Evolutionary conservation across 495 filamentous ascomycete species (phyloP).

Genomic region (Hypoxylon fragiforme): DNA sequence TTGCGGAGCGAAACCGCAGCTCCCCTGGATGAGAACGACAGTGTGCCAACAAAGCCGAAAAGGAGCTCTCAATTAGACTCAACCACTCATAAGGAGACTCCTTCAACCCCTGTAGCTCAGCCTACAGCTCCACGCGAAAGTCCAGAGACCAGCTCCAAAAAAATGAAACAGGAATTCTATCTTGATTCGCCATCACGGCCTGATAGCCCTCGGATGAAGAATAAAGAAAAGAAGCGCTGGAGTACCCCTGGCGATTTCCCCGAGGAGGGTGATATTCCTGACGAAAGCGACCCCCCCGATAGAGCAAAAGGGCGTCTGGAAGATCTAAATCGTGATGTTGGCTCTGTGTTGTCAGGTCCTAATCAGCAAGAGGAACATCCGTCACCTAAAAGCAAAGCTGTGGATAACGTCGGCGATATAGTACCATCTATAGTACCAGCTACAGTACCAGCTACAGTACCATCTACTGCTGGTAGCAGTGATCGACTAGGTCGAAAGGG

Average conservation of each 20-base stretch:
- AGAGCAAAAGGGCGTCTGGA: slow-evolving; percentile 34
- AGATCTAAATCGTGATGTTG: slow-evolving; percentile 42
- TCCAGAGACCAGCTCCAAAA: slow-evolving; percentile 36
- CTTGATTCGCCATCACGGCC: slow-evolving; percentile 25
- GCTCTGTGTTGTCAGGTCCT: slow-evolving; percentile 49
- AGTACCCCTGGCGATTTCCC: slow-evolving; percentile 20
- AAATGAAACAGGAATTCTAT: slow-evolving; percentile 38
- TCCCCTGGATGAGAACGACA: slow-evolving; percentile 19
- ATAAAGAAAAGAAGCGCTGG: slow-evolving; percentile 24
- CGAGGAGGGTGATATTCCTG: slow-evolving; percentile 10
- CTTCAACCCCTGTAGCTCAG: slow-evolving; percentile 17
- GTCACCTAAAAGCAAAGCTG: slow-evolving; percentile 30
- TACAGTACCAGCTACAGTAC: too few relatives aligned
- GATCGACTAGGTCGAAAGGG: slow-evolving; percentile 32
- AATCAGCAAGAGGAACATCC: slow-evolving; percentile 39
- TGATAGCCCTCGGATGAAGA: slow-evolving; percentile 25
- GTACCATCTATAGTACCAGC: too few relatives aligned
- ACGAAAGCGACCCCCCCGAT: slow-evolving; percentile 36
- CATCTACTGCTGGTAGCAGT: slow-evolving; percentile 39
- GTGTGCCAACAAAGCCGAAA: slow-evolving; percentile 27
- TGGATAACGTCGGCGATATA: slow-evolving; percentile 40
- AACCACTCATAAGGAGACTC: slow-evolving; percentile 8
- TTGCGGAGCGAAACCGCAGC: slow-evolving; percentile 8
- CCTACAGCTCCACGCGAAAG: slow-evolving; percentile 36
- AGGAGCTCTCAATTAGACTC: slow-evolving; percentile 23